Evolutionary conservation across 306 rosid genomes (phyloP).

Genomic region (Malus fusca): DNA sequence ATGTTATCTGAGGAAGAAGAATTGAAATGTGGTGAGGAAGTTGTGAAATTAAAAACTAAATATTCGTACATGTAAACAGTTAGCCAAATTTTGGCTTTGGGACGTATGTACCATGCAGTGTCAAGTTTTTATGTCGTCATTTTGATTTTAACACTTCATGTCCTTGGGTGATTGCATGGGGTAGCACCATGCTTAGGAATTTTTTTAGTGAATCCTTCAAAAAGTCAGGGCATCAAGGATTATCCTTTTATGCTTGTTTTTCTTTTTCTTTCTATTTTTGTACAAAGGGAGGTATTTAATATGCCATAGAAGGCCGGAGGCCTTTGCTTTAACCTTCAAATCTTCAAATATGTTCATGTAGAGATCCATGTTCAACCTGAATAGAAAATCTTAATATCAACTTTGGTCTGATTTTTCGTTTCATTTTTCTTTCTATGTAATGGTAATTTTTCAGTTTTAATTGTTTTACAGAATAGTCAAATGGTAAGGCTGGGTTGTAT

Average conservation of each 20-base stretch:
- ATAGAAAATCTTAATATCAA: not conserved
- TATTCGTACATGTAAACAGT: not conserved
- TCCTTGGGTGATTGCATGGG: not conserved
- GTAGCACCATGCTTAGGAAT: not conserved
- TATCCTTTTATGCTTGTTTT: not conserved
- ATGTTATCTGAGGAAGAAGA: too few species aligned
- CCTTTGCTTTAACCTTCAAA: not conserved
- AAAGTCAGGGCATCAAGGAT: not conserved
- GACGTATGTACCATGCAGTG: not conserved
- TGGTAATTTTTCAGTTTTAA: too few species aligned
- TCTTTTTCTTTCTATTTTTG: not conserved
- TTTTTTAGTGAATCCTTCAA: not conserved
- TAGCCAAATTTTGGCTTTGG: not conserved
- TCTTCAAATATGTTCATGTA: not conserved
- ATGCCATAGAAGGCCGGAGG: not conserved
- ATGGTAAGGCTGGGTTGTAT: not conserved
- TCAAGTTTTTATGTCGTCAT: not conserved
- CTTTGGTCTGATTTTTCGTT: too few species aligned
- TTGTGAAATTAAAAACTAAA: not conserved
- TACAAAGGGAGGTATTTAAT: not conserved
- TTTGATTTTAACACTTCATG: not conserved
- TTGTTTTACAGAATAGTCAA: not conserved
- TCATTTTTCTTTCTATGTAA: not conserved
- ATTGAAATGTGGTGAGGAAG: not conserved
- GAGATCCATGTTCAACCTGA: not conserved